Base-by-base conservation (phyloP, 164 flowering plant species). In the Chimonanthus salicifolius region DNA sequence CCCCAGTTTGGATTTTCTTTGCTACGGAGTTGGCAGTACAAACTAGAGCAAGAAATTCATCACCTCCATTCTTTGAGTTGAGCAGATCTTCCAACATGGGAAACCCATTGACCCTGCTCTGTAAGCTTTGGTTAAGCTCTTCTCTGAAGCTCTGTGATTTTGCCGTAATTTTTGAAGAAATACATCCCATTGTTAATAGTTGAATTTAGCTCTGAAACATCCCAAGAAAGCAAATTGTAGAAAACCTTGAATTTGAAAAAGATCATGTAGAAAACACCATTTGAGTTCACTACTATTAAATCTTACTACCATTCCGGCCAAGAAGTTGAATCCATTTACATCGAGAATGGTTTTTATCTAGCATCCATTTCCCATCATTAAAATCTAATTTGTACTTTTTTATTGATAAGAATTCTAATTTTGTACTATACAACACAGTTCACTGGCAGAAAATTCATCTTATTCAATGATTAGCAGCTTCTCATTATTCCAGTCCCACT, bases 121-220 rank as follows among this genome's bases (percentile, higher is more conserved):
- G 74, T 4, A 75, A 16, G 54, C 75, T 67, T 18, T 67, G 76
- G 45, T 44, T 75, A 21, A 69, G 21, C 51, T 80, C 81, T 67
- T 81, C 81, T 45, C 58, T 67, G 21, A 65, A 78, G 76, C 83
- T 81, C 18, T 69, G 58, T 48, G 83, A 76, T 68, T 74, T 70
- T 5, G 71, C 64, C 20, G 71, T 18, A 4, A 78, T 58, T 74
- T 78, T 81, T 21, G 83, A 81, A 63, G 83, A 78, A 49, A 81
- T 13, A 78, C 83, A 81, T 45, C 83, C 83, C 83, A 81, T 81
- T 47, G 43, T 47, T 33, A 50, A 54, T 54, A n/a, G n/a, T 54
- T 10, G 60, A 54, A 54, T 54, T 54, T 9, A 54, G 60, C 16
- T 10, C 16, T 10, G 16, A 54, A 54, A n/a, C 60, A 54, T 54